Conservation (phyloP, 2,329 filamentous ascomycete genomes). For the Trichoderma cornu-damae region DNA sequence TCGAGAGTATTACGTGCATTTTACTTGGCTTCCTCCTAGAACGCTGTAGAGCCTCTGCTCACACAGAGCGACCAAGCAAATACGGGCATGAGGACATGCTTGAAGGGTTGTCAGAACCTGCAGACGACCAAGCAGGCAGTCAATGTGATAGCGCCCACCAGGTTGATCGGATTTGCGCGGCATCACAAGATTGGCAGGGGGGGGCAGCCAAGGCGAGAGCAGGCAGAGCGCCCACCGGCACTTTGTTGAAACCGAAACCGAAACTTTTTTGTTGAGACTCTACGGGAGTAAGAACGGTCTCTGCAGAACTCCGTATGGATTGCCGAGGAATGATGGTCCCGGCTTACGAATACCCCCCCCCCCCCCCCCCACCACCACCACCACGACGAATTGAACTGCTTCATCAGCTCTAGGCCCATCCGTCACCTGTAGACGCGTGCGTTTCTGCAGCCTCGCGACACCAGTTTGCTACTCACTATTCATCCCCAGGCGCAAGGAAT, state of each 20-base stretch:
- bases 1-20: not conserved
- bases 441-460: not conserved
- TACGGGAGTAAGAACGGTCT: not conserved
- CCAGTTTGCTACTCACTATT: too few relatives aligned
- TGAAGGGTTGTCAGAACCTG: constrained; percentile 6
- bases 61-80: not conserved
- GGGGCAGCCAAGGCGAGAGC: not conserved
- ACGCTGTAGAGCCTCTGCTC: not conserved
- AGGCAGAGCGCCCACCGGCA: not conserved
- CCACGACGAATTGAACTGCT: not conserved
- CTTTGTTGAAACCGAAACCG: too few relatives aligned
- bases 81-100: not conserved
- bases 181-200: not conserved
- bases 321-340: not conserved
- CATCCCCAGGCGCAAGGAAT: not conserved
- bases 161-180: not conserved
- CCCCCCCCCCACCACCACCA: not conserved
- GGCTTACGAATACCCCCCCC: constrained; percentile 4
- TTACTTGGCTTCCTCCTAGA: not conserved
- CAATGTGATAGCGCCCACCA: constrained; percentile 2
- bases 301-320: not conserved
- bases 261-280: too few relatives aligned
- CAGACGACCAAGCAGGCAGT: not conserved
- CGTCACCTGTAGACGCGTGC: not conserved
- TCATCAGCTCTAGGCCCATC: not conserved